phyloP scores from a whole-genome alignment of 1,139 yeast genomes.

The Saccharomycopsis crataegensis region DNA sequence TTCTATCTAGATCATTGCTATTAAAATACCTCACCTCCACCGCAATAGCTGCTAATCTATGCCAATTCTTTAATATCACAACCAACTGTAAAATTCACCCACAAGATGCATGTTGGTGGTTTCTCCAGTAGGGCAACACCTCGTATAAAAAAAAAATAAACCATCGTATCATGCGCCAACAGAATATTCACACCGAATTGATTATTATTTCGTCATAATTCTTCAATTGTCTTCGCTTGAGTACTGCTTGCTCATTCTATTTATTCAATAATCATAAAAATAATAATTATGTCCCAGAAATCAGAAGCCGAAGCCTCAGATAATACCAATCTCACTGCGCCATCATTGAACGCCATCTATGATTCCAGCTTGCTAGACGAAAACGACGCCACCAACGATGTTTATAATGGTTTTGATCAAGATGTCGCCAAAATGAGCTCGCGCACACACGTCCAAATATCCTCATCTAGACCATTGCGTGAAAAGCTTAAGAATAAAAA shows the following conservation, averaged over 20 bases:
- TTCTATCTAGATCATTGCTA: no score
- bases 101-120: no score
- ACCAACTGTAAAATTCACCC: no score
- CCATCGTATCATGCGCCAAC: no score
- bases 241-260: neutral
- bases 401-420: slow-evolving; percentile 6
- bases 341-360: slow-evolving; percentile 16
- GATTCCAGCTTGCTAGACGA: slow-evolving; percentile 15
- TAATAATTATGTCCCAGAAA: neutral
- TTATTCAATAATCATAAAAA: neutral
- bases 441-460: neutral
- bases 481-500: no score
- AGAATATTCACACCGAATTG: neutral
- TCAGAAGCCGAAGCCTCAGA: neutral
- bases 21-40: no score
- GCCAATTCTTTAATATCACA: no score
- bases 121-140: no score
- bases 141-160: no score
- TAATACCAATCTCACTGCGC: slow-evolving; percentile 5
- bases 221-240: neutral
- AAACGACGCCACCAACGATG: slow-evolving; percentile 10
- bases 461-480: no score
- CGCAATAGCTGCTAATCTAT: no score
- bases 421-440: slow-evolving; percentile 8
- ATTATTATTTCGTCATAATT: neutral